These are phyloP conservation scores for Paramecium sexaurelia DNA, from an alignment of 73 alveolate genomes.

Conservation along the genomic window DNA sequence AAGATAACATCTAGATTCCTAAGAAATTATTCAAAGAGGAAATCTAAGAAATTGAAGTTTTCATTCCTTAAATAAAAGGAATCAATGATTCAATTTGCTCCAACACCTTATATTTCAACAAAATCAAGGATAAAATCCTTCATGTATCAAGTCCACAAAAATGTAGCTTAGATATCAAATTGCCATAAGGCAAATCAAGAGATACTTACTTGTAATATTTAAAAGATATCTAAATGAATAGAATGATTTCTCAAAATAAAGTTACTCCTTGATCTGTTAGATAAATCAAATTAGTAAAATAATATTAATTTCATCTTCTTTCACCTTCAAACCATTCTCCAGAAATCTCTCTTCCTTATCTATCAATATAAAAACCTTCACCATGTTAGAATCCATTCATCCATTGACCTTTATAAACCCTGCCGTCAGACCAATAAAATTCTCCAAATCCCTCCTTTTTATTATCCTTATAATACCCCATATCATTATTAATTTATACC, in stretches of 20 bases:
- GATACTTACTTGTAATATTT: background rate
- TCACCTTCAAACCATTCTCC: conserved; percentile 12
- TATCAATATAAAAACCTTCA: conserved; percentile 5
- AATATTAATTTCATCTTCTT: background rate
- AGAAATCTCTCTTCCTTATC: conserved; percentile 59
- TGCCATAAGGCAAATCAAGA: background rate
- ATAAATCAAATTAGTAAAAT: background rate
- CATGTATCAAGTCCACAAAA: background rate
- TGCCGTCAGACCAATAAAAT: conserved; percentile 83
- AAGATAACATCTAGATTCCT: background rate
- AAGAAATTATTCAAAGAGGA: background rate
- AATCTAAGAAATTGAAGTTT: background rate
- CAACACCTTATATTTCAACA: background rate
- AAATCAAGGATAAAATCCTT: background rate
- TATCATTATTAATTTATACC: conserved; percentile 60
- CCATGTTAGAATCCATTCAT: conserved; percentile 53
- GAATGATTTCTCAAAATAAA: background rate
- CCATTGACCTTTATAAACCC: conserved; percentile 73
- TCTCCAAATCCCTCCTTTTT: conserved; percentile 78
- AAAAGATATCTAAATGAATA: background rate
- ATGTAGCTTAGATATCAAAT: background rate
- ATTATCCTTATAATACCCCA: conserved; percentile 62
- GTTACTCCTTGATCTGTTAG: background rate
- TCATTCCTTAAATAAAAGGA: background rate
- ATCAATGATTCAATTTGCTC: background rate